Percentiles rank a stretch among this genome's conserved stretches.
phyloP scores from a whole-genome alignment of 352 stramenopile genomes.

The Phytopythium ostracodes region DNA sequence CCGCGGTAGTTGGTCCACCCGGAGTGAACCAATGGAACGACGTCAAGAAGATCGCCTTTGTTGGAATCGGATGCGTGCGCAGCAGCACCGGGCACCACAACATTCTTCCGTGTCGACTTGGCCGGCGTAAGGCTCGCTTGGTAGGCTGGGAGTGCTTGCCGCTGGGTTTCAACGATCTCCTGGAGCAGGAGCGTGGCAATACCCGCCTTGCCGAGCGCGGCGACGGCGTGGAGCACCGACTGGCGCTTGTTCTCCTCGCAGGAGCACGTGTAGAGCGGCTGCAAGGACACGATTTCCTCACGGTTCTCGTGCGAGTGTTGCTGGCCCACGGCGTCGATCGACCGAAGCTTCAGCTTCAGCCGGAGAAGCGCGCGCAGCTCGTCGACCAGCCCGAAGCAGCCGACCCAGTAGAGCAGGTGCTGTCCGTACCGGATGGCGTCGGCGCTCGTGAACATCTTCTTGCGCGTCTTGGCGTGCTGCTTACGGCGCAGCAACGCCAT shows the following conservation, averaged over 20 bases:
- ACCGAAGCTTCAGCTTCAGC: conserved; percentile 1
- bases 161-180: conserved; percentile 41
- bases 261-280: conserved; percentile 56
- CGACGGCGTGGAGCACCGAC: conserved; percentile 59
- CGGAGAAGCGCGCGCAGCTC: conserved; percentile 44
- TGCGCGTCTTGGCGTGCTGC: conserved; percentile 10
- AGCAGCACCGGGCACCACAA: conserved; percentile 9
- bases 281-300: conserved; percentile 16
- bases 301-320: not conserved
- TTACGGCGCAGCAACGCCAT: conserved; percentile 14
- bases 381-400: conserved; percentile 58
- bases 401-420: conserved; percentile 73
- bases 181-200: conserved; percentile 49
- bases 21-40: conserved; percentile 13
- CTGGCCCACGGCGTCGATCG: not conserved
- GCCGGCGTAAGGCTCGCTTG: not conserved
- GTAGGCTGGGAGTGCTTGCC: conserved; percentile 7
- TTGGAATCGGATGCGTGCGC: not conserved
- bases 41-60: conserved; percentile 15
- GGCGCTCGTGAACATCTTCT: conserved; percentile 19
- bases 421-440: conserved; percentile 69
- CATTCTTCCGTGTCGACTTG: conserved; percentile 7
- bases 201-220: conserved; percentile 43
- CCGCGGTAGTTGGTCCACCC: conserved; percentile 67
- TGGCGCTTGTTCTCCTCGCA: conserved; percentile 63